Evolutionary conservation across 148 eudicot genomes (phyloP).

Genomic region (Fagopyrum tataricum): DNA sequence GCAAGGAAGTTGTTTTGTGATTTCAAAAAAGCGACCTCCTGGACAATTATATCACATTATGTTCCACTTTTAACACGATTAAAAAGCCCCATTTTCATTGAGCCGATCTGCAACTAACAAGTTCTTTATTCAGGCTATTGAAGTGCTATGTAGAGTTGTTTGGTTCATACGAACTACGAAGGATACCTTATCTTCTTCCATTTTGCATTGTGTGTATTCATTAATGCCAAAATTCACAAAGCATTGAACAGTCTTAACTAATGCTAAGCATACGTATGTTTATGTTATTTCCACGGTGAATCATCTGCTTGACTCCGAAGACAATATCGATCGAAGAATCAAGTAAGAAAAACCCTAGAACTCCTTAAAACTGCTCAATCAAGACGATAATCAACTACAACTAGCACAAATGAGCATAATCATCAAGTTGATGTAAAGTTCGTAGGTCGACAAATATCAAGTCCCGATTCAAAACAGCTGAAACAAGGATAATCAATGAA

Average conservation of each 20-base stretch:
- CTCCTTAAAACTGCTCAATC: background rate
- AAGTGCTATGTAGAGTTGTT: background rate
- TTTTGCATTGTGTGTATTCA: too few relatives aligned
- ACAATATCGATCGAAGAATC: too few relatives aligned
- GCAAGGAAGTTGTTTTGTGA: background rate
- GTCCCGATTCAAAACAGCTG: too few relatives aligned
- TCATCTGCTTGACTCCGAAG: too few relatives aligned
- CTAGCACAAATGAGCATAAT: background rate
- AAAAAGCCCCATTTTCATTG: too few relatives aligned
- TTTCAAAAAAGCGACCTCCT: background rate
- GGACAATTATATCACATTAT: background rate
- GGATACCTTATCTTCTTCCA: background rate
- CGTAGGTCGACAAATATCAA: too few relatives aligned
- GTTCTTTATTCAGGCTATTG: background rate
- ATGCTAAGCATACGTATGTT: too few relatives aligned
- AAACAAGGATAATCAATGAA: background rate
- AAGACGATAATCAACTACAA: background rate
- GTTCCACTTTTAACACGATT: background rate
- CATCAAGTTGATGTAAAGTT: too few relatives aligned
- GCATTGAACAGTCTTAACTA: too few relatives aligned
- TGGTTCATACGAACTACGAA: background rate
- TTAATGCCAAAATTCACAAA: too few relatives aligned
- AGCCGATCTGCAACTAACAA: background rate
- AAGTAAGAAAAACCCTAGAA: too few relatives aligned
- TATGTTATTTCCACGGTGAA: too few relatives aligned